Evolutionary conservation across 139 green algal species (phyloP).

Genomic region (Closterium sp.): DNA sequence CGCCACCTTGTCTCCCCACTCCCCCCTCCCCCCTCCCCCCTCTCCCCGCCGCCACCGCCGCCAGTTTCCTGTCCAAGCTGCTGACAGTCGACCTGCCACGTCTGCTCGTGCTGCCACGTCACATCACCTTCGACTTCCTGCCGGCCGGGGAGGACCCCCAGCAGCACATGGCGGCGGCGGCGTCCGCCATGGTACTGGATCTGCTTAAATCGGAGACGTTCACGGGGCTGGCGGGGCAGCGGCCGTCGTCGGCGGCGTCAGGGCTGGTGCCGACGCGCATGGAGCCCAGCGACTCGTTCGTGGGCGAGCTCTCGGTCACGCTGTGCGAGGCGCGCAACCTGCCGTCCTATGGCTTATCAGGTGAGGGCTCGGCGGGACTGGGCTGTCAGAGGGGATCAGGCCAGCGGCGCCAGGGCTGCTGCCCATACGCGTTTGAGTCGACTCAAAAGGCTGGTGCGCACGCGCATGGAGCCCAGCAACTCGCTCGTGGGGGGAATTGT

Average conservation of each 20-base stretch:
- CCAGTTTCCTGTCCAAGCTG: constrained; percentile 54
- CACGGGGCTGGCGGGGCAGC: background rate
- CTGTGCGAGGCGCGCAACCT: constrained; percentile 35
- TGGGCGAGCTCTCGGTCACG: constrained; percentile 44
- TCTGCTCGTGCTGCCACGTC: constrained; percentile 48
- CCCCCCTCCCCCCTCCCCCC: no score
- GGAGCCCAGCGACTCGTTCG: constrained; percentile 41
- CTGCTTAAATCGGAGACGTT: constrained; percentile 36
- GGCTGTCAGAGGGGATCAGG: background rate
- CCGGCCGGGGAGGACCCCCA: constrained; percentile 9
- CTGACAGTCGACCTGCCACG: constrained; percentile 54
- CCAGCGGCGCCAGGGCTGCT: no score
- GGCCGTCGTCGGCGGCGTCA: background rate
- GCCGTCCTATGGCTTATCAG: constrained; percentile 12
- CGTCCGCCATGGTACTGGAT: constrained; percentile 21
- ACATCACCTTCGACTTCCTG: constrained; percentile 54
- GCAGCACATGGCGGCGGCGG: background rate
- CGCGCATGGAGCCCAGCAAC: constrained; percentile 24
- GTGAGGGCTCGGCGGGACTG: background rate
- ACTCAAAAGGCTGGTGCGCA: no score
- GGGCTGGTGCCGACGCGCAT: background rate
- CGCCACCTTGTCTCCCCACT: background rate
- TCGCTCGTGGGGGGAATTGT: constrained; percentile 44
- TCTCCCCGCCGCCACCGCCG: background rate
- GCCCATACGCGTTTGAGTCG: no score